Base-by-base conservation (phyloP, 192 early-diverging fungal genomes). In the Linderina pennispora region DNA sequence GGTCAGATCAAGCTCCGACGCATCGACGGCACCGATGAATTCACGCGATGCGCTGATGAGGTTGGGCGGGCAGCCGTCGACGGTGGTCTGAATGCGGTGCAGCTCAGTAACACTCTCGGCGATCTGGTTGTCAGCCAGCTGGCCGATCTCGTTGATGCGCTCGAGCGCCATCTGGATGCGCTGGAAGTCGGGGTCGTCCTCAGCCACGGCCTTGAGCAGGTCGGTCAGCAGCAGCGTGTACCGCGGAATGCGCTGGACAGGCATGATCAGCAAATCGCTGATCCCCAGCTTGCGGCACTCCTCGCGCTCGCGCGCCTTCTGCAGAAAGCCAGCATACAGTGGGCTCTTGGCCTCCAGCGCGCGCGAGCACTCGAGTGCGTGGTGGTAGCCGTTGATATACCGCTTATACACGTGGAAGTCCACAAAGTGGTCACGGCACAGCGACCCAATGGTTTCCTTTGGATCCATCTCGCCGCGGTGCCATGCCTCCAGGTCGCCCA, bases 191-290 rank as follows among this genome's bases (percentile, higher is more conserved):
- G 60, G 55, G 43, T 65, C 58, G 19, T 71, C 58, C 15, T 54
- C 58, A 11, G 57, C 58, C 13, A 57, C 62, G 23, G 43, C 45
- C 49, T 64, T 62, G 17, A 76, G 58, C 36, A 76, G 52, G 28
- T 76, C 62, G 0, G 62, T 80, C 33, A 89, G 62, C 31, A 89
- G 54, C 44, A 89, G 51, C 22, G 79, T 78, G 63, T 89, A 89
- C n/a, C 85, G 77, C 3, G 87, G 83, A 15, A 89, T 80, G 22
- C 87, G 76, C 62, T 89, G 87, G 38, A 89, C 85, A 1, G 87
- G 87, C 55, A 85, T 77, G 43, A 89, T 86, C 57, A 89, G 65
- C 52, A 85, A 68, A 48, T 87, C 85, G 21, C 75, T 72, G 19
- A 95, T 62, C 22, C 73, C 78, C 40, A 89, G 72, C 44, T 80